These are phyloP conservation scores for Cystoderma amianthinum DNA, from an alignment of 768 basidiomycete genomes.

Conservation along the genomic window DNA sequence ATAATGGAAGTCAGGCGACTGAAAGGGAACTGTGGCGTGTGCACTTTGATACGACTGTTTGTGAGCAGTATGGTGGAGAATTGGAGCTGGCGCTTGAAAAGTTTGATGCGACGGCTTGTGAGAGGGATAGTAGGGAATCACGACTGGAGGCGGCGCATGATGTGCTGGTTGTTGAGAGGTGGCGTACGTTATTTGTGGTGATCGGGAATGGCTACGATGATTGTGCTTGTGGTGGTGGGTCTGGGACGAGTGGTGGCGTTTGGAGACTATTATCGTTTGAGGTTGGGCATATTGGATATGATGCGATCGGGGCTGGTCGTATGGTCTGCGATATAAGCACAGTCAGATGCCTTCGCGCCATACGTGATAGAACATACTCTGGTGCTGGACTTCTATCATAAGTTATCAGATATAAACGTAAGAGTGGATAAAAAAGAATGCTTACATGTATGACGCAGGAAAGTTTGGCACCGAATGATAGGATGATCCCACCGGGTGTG, in stretches of 20 bases:
- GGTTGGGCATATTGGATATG: conserved; percentile 3
- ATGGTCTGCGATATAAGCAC: conserved; percentile 4
- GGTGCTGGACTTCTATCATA: not conserved
- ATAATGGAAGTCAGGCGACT: conserved; percentile 44
- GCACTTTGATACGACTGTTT: not conserved
- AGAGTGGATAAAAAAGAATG: not conserved
- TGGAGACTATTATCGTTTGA: conserved; percentile 16
- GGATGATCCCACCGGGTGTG: conserved; percentile 1
- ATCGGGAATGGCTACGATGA: not conserved
- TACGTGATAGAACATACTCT: no score
- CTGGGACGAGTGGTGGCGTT: conserved; percentile 13
- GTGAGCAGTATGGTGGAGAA: conserved; percentile 7
- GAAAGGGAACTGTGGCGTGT: not conserved
- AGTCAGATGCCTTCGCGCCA: not conserved
- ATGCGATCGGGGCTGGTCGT: conserved; percentile 1
- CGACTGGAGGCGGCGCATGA: conserved; percentile 4
- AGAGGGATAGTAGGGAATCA: conserved; percentile 10
- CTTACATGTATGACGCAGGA: conserved; percentile 4
- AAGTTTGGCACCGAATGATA: conserved; percentile 6
- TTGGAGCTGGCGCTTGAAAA: not conserved
- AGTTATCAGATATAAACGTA: not conserved
- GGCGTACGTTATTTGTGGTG: not conserved
- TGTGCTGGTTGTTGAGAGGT: conserved; percentile 5
- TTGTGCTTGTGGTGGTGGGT: conserved; percentile 14
- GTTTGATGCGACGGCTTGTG: conserved; percentile 1